A percentile compares a stretch with the other conserved stretches of the same genome.
Evolutionary conservation across 129 eudicot genomes (phyloP).

Genomic region (Ambrosia artemisiifolia): DNA sequence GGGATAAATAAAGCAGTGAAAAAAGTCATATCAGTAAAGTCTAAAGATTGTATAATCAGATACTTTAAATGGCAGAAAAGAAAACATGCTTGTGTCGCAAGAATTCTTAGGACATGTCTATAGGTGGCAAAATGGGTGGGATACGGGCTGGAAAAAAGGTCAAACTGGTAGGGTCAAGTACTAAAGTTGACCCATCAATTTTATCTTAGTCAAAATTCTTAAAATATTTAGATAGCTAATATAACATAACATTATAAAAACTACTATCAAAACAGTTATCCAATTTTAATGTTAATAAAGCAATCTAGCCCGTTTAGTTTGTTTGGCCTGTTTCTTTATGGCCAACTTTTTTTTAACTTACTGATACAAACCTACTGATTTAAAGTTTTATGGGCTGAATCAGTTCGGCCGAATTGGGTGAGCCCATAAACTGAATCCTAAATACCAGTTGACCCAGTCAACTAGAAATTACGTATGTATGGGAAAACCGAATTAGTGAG

Average conservation of each 20-base stretch:
- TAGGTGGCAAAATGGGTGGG: not conserved
- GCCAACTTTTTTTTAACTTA: not conserved
- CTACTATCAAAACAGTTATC: not conserved
- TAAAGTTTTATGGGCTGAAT: too few relatives aligned
- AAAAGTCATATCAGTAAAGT: conserved; percentile 3
- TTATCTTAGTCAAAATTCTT: not conserved
- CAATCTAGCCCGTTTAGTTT: not conserved
- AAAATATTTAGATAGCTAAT: not conserved
- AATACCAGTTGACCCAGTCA: too few relatives aligned
- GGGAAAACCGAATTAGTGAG: too few relatives aligned
- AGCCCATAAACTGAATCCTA: too few relatives aligned
- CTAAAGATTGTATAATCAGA: not conserved
- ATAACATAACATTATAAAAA: not conserved
- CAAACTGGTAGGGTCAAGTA: not conserved
- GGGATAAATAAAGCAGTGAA: not conserved
- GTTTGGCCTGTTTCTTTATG: not conserved
- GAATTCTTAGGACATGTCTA: not conserved
- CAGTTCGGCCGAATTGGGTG: too few relatives aligned
- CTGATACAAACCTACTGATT: not conserved
- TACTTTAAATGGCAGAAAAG: not conserved
- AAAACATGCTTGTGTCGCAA: not conserved
- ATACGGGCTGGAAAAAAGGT: not conserved
- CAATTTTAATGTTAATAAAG: not conserved
- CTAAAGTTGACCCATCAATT: not conserved
- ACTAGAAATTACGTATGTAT: too few relatives aligned